Percentiles rank a stretch among this genome's conserved stretches.
These are phyloP conservation scores for Haplosporangium sp. DNA, from an alignment of 371 early-diverging fungal genomes.

Conservation along the genomic window DNA sequence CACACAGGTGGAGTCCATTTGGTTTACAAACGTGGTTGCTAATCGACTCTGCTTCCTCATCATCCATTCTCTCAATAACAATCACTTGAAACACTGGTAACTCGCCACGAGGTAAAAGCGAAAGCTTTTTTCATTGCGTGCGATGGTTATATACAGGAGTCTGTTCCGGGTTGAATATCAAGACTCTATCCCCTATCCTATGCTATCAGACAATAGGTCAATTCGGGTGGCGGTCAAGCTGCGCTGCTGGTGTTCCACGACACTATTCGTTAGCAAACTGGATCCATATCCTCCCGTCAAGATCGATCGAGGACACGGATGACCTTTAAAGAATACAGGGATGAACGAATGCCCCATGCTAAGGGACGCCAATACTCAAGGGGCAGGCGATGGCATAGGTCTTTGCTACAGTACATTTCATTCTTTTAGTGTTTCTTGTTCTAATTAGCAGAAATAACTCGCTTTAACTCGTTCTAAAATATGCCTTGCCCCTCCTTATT, in stretches of 20 bases:
- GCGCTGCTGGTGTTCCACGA: constrained; percentile 15
- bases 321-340: constrained; percentile 4
- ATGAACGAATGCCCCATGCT: constrained; percentile 7
- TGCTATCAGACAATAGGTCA: neutral
- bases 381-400: constrained; percentile 11
- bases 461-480: too few relatives aligned
- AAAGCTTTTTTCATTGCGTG: neutral
- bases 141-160: neutral
- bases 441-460: too few relatives aligned
- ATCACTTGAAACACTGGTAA: too few relatives aligned
- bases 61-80: too few relatives aligned
- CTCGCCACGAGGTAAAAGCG: too few relatives aligned
- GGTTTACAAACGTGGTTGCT: neutral
- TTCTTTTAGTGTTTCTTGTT: too few relatives aligned
- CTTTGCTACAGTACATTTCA: neutral
- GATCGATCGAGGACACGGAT: neutral
- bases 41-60: neutral
- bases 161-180: neutral
- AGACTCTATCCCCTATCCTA: neutral
- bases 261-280: constrained; percentile 12
- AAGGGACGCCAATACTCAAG: constrained; percentile 1
- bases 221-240: constrained; percentile 3
- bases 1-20: neutral
- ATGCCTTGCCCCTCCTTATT: too few relatives aligned
- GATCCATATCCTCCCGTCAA: neutral